These are phyloP conservation scores for Septoria linicola DNA, from an alignment of 2,329 filamentous ascomycete species.

Conservation along the genomic window DNA sequence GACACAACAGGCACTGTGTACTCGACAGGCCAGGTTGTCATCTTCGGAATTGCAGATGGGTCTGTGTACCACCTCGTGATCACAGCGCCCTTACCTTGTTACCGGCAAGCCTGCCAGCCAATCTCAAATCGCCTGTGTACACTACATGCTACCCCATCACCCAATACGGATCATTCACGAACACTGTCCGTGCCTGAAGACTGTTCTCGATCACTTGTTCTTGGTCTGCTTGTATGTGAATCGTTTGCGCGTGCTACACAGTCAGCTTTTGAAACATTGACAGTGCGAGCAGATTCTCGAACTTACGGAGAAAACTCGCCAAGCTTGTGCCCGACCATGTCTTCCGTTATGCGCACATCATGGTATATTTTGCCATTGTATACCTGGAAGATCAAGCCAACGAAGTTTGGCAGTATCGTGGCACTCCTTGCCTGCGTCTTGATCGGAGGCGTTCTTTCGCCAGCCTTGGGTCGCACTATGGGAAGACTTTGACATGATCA, in stretches of 20 bases:
- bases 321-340: constrained; percentile 95
- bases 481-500: constrained; percentile 51
- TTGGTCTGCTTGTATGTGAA: constrained; percentile 70
- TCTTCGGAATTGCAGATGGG: no score
- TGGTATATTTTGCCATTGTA: constrained; percentile 88
- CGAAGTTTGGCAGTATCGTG: constrained; percentile 88
- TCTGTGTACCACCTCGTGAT: no score
- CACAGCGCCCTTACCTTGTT: no score
- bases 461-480: constrained; percentile 61
- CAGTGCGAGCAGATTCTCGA: background rate
- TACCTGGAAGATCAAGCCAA: constrained; percentile 83
- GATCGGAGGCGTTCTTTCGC: constrained; percentile 68
- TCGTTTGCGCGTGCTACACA: constrained; percentile 61
- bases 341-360: constrained; percentile 81
- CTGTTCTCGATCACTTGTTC: constrained; percentile 54
- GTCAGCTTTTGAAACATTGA: no score
- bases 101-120: no score
- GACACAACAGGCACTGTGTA: no score
- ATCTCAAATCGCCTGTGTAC: no score
- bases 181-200: background rate
- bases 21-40: no score
- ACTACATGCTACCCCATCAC: background rate
- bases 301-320: constrained; percentile 88
- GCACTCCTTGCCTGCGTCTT: constrained; percentile 83
- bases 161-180: background rate